Evolutionary conservation across 2,329 filamentous ascomycete genomes (phyloP).

Genomic region (Penicillium sp.): DNA sequence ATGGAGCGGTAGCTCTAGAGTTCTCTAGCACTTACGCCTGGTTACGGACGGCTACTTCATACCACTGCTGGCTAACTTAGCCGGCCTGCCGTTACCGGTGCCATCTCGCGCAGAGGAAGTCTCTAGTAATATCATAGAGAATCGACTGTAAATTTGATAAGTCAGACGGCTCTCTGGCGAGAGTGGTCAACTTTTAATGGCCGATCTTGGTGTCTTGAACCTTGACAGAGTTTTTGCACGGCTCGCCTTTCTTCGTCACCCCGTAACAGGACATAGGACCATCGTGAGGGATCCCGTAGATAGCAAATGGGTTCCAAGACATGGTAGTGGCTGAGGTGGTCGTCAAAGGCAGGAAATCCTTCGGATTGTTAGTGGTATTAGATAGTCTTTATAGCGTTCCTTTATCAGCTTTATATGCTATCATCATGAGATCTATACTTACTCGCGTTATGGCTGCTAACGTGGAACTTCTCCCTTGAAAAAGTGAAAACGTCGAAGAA

Average conservation of each 20-base stretch:
- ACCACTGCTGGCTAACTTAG: neutral
- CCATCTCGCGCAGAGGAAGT: constrained; percentile 1
- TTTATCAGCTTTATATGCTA: too few relatives aligned
- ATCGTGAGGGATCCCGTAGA: neutral
- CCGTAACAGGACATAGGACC: neutral
- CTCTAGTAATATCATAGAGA: neutral
- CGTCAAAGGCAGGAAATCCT: too few relatives aligned
- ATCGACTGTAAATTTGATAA: neutral
- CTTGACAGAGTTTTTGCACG: neutral
- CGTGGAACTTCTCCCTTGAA: too few relatives aligned
- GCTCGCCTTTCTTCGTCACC: neutral
- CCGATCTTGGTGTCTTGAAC: neutral
- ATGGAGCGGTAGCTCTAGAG: neutral
- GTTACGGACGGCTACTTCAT: neutral
- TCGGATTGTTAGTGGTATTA: too few relatives aligned
- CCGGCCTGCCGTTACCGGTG: constrained; percentile 1
- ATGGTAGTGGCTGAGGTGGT: too few relatives aligned
- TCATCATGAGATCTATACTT: too few relatives aligned
- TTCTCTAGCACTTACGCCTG: neutral
- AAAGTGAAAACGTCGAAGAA: too few relatives aligned
- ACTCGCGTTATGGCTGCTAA: too few relatives aligned
- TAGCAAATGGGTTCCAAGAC: neutral
- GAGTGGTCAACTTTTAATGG: neutral
- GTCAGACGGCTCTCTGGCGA: neutral
- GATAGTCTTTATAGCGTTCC: too few relatives aligned